Conservation (phyloP, 495 filamentous ascomycete genomes). For the Glutinoglossum americanum region DNA sequence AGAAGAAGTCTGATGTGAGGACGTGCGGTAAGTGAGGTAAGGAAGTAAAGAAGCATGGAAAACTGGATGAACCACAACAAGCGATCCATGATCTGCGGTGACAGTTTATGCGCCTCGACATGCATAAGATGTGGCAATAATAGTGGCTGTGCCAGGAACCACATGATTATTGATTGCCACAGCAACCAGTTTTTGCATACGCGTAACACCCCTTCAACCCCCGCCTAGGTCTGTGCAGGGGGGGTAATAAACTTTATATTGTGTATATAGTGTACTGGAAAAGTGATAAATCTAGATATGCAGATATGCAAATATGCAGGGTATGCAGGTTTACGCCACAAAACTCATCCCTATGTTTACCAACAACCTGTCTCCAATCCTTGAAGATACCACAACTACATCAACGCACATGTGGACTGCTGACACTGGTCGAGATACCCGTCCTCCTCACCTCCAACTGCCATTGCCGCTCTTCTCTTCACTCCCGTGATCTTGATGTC, state of each 20-base stretch:
- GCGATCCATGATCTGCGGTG: not conserved
- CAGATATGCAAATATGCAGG: no score
- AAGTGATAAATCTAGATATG: no score
- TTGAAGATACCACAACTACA: slow-evolving; percentile 14
- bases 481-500: slow-evolving; percentile 56
- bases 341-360: not conserved
- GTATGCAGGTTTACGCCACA: no score
- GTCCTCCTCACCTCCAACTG: slow-evolving; percentile 28
- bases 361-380: not conserved
- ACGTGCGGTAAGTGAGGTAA: not conserved
- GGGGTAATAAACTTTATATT: no score
- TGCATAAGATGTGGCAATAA: not conserved
- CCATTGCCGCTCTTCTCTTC: slow-evolving; percentile 31
- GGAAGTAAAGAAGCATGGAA: not conserved
- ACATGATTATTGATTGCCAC: no score
- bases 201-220: no score
- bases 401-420: slow-evolving; percentile 21
- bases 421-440: slow-evolving; percentile 33
- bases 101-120: not conserved
- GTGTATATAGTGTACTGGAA: no score
- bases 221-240: no score
- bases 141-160: not conserved
- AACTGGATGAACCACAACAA: not conserved
- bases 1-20: not conserved
- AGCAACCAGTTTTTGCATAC: no score